phyloP scores from a whole-genome alignment of 2,329 filamentous ascomycete genomes.

The Ophiostoma perfectum region DNA sequence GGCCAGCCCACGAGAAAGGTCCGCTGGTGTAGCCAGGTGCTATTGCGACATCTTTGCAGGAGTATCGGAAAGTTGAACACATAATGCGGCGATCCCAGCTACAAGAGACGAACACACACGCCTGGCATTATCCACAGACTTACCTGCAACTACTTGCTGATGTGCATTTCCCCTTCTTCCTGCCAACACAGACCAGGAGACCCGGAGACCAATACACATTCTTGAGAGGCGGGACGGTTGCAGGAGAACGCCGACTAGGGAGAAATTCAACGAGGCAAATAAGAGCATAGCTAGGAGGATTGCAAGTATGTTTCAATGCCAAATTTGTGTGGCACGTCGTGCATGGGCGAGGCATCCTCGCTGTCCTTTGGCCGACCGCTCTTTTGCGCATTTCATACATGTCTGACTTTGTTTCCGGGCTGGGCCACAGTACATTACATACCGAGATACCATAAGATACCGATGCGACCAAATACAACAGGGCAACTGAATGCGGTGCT shows the following conservation, averaged over 20 bases:
- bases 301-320: not conserved
- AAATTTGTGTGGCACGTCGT: not conserved
- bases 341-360: not conserved
- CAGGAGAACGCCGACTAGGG: not conserved
- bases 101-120: not conserved
- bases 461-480: not conserved
- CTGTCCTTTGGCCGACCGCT: constrained; percentile 10
- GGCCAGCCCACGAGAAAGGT: not conserved
- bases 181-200: not conserved
- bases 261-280: not conserved
- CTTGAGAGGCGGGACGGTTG: not conserved
- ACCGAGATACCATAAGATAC: not conserved
- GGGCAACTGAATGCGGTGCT: constrained; percentile 6
- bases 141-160: not conserved
- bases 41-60: not conserved
- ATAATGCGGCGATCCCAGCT: constrained; percentile 9
- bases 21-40: not conserved
- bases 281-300: not conserved
- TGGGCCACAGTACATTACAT: not conserved
- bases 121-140: not conserved
- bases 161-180: not conserved
- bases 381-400: not conserved
- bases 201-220: too few species aligned
- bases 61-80: not conserved
- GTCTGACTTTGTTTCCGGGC: constrained; percentile 7